Conservation (phyloP, 208 protist genomes). For the Trypanosoma boissoni region DNA sequence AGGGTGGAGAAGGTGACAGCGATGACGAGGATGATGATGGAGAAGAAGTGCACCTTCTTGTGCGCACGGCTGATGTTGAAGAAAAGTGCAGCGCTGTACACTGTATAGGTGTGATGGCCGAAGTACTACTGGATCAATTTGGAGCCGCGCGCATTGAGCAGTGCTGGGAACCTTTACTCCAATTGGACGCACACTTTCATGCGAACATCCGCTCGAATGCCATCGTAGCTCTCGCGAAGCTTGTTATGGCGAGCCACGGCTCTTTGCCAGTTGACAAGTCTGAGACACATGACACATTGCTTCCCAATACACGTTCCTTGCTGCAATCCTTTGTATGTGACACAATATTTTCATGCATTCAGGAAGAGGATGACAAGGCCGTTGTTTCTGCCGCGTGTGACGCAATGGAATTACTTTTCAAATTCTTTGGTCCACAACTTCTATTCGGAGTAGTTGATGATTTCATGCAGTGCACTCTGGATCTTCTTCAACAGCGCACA, state of each 20-base stretch:
- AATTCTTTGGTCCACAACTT: conserved; percentile 74
- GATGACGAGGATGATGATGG: conserved; percentile 35
- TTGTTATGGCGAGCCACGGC: conserved; percentile 56
- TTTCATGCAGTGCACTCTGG: conserved; percentile 41
- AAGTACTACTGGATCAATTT: conserved; percentile 47
- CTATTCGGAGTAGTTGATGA: conserved; percentile 38
- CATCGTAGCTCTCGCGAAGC: conserved; percentile 53
- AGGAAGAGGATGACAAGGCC: conserved; percentile 62
- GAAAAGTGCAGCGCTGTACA: conserved; percentile 82
- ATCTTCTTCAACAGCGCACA: conserved; percentile 50
- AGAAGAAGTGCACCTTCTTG: conserved; percentile 60
- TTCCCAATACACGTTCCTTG: conserved; percentile 36
- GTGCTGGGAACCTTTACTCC: conserved; percentile 49
- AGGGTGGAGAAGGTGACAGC: conserved; percentile 20
- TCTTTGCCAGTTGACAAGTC: conserved; percentile 21
- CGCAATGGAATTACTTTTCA: conserved; percentile 46
- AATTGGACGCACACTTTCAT: conserved; percentile 59
- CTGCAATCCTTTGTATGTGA: conserved; percentile 51
- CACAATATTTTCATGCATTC: conserved; percentile 41
- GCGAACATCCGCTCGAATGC: conserved; percentile 65
- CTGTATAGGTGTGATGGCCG: conserved; percentile 77
- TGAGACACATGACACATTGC: conserved; percentile 45
- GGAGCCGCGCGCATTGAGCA: conserved; percentile 39
- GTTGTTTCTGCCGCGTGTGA: conserved; percentile 76
- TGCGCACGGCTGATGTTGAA: conserved; percentile 81